phyloP scores from a whole-genome alignment of 257 asterid species.

The Ajuga chamaepitys region DNA sequence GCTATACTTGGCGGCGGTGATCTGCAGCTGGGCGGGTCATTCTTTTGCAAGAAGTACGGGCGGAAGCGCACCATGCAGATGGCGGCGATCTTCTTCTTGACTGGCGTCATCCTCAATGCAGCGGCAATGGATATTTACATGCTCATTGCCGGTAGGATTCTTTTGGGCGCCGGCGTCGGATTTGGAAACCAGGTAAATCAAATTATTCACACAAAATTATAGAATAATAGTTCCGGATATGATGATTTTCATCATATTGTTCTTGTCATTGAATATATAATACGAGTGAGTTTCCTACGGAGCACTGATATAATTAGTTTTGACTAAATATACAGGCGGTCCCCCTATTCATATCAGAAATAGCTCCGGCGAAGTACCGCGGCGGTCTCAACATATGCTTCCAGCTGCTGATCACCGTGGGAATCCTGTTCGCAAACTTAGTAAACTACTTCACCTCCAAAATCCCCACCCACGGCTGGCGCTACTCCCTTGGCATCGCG shows the following conservation, averaged over 20 bases:
- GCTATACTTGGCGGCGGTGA: slow-evolving; percentile 42
- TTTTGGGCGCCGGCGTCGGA: slow-evolving; percentile 50
- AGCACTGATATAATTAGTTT: too few species aligned
- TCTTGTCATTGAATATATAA: too few species aligned
- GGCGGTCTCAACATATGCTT: slow-evolving; percentile 43
- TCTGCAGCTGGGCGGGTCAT: slow-evolving; percentile 32
- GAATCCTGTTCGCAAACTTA: slow-evolving; percentile 33
- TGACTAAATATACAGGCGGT: too few species aligned
- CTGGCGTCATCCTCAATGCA: slow-evolving; percentile 31
- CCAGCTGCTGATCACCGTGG: slow-evolving; percentile 41
- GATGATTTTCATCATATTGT: too few species aligned
- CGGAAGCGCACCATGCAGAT: slow-evolving; percentile 37
- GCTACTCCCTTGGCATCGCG: slow-evolving; percentile 42
- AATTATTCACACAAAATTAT: too few species aligned
- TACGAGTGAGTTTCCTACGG: too few species aligned
- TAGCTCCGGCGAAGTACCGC: slow-evolving; percentile 43
- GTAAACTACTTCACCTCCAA: slow-evolving; percentile 32
- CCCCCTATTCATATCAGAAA: slow-evolving; percentile 49
- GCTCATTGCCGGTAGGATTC: slow-evolving; percentile 42
- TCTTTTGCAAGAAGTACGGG: slow-evolving; percentile 26
- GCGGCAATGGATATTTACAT: slow-evolving; percentile 19
- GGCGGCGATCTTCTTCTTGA: slow-evolving; percentile 34
- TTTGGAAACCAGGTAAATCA: slow-evolving; percentile 63
- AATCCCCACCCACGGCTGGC: slow-evolving; percentile 33
- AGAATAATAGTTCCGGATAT: too few species aligned